phyloP scores from a whole-genome alignment of 2,329 filamentous ascomycete genomes.

The Fusarium anthophilum region DNA sequence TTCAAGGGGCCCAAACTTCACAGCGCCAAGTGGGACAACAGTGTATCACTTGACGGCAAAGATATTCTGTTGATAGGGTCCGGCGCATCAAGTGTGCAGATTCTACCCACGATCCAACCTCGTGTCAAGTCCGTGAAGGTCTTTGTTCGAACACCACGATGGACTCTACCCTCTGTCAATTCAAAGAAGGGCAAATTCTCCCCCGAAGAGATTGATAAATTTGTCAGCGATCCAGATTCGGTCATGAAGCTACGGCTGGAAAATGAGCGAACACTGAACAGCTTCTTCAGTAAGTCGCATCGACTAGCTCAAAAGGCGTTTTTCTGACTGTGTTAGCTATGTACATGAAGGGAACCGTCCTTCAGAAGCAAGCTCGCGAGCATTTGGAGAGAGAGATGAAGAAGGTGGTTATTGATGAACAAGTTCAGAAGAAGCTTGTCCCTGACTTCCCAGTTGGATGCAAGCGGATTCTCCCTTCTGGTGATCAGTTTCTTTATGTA shows the following conservation, averaged over 20 bases:
- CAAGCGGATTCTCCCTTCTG: slow-evolving; percentile 11
- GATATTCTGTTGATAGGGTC: slow-evolving; percentile 9
- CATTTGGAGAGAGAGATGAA: slow-evolving; percentile 10
- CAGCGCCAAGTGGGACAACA: slow-evolving; percentile 3
- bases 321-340: neutral
- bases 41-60: neutral
- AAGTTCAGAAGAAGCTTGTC: neutral
- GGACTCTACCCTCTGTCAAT: slow-evolving; percentile 16
- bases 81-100: slow-evolving; percentile 12
- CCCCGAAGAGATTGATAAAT: neutral
- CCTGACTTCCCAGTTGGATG: slow-evolving; percentile 11
- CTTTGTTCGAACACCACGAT: slow-evolving; percentile 11
- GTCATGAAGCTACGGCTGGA: neutral
- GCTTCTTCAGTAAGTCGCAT: slow-evolving; percentile 1
- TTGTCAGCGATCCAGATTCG: neutral
- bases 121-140: neutral
- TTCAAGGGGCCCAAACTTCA: slow-evolving; percentile 6
- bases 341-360: slow-evolving; percentile 12
- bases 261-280: slow-evolving; percentile 8
- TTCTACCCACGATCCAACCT: slow-evolving; percentile 4
- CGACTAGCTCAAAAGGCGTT: too few species aligned
- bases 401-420: neutral
- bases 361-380: slow-evolving; percentile 3
- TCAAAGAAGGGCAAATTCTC: neutral
- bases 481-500: slow-evolving; percentile 10